These are phyloP conservation scores for Salix caprea DNA, from an alignment of 345 rosid genomes.

Conservation along the genomic window DNA sequence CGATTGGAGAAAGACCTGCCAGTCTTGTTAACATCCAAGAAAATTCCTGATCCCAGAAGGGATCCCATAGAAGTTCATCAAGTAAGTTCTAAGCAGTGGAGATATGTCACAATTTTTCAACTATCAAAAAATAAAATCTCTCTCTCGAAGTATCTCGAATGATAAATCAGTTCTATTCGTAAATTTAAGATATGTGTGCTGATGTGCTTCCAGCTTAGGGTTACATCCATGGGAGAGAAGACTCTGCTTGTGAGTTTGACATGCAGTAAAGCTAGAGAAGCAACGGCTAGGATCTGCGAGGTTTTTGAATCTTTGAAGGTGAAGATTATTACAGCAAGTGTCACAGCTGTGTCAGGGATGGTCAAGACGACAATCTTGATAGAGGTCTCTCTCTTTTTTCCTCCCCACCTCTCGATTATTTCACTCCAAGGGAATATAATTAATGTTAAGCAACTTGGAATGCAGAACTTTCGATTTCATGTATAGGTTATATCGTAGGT, in stretches of 20 bases:
- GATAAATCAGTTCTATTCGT: background rate
- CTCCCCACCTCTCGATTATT: background rate
- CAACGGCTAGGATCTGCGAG: conserved; percentile 85
- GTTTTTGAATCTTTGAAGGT: conserved; percentile 77
- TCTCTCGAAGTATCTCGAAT: too few species aligned
- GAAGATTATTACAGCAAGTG: conserved; percentile 67
- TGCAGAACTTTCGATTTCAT: too few species aligned
- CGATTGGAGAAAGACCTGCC: conserved; percentile 47
- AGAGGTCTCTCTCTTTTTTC: conserved; percentile 45
- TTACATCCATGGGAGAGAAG: conserved; percentile 67
- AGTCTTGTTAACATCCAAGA: conserved; percentile 59
- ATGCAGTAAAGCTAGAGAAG: conserved; percentile 66
- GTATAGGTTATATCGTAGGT: too few species aligned
- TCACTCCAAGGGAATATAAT: background rate
- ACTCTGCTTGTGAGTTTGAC: conserved; percentile 69
- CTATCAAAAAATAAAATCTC: too few species aligned
- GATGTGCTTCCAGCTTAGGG: conserved; percentile 47
- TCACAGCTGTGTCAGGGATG: conserved; percentile 67
- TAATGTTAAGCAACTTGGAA: too few species aligned
- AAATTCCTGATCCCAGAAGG: conserved; percentile 38
- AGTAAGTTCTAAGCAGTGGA: conserved; percentile 14
- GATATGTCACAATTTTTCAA: too few species aligned
- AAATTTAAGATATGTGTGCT: background rate
- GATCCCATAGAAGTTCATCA: conserved; percentile 66
- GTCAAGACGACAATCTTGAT: conserved; percentile 70